These are phyloP conservation scores for Rhodotorula mucilaginosa DNA, from an alignment of 1,284 basidiomycete species.

Conservation along the genomic window DNA sequence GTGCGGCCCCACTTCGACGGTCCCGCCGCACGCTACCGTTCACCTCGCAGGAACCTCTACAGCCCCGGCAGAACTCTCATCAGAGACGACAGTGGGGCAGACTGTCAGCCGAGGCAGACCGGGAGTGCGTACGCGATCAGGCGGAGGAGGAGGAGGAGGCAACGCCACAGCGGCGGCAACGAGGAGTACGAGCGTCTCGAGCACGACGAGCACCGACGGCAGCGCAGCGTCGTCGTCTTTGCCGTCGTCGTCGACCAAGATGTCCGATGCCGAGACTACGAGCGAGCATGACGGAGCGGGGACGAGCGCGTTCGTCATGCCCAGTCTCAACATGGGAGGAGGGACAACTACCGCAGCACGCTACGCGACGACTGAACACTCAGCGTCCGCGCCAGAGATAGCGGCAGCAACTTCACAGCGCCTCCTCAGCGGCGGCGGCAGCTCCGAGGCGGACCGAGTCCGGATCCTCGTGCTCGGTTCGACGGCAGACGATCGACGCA, in stretches of 20 bases:
- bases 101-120: background rate
- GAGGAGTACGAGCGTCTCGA: conserved; percentile 12
- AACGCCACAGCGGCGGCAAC: background rate
- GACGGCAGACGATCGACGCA: conserved; percentile 17
- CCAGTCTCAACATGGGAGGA: conserved; percentile 12
- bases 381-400: background rate
- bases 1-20: too few relatives aligned
- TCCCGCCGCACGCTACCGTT: too few relatives aligned
- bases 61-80: background rate
- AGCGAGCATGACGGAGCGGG: conserved; percentile 12
- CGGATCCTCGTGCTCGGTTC: conserved; percentile 28
- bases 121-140: background rate
- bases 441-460: background rate
- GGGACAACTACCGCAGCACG: background rate
- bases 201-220: conserved; percentile 24
- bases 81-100: background rate
- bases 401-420: background rate
- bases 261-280: background rate
- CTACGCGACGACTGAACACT: background rate
- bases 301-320: conserved; percentile 25
- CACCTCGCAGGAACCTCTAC: background rate
- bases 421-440: too few relatives aligned
- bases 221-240: conserved; percentile 4
- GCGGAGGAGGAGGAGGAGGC: background rate
- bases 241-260: background rate